Conservation (phyloP, 495 filamentous ascomycete species). For the Rhypophila decipiens region DNA sequence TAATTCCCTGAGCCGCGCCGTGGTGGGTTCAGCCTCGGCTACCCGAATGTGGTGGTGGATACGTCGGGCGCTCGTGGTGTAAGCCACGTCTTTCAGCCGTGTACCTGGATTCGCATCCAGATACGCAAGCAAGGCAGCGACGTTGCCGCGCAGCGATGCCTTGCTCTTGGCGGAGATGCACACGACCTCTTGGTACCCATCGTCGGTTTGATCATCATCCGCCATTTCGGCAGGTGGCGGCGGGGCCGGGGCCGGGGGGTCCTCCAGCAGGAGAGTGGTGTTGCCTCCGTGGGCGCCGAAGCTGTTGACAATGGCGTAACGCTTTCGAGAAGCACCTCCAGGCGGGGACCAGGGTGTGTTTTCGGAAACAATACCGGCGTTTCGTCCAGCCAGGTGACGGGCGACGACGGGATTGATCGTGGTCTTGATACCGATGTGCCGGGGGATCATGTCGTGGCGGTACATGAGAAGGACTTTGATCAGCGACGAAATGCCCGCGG, state of each 20-base stretch:
- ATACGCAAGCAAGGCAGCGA: constrained; percentile 34
- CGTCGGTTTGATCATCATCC: no score
- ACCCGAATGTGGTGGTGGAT: not conserved
- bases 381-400: constrained; percentile 59
- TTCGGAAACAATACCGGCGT: constrained; percentile 52
- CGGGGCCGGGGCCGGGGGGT: constrained; percentile 14
- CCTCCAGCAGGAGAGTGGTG: constrained; percentile 53
- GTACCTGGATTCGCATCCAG: constrained; percentile 20
- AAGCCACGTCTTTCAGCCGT: constrained; percentile 1
- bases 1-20: no score
- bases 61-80: not conserved
- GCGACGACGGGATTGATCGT: constrained; percentile 70
- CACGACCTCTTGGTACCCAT: constrained; percentile 39
- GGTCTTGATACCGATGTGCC: constrained; percentile 75
- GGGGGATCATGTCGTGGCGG: constrained; percentile 68
- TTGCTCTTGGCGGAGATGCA: constrained; percentile 48
- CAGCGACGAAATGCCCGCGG: constrained; percentile 68
- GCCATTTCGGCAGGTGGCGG: constrained; percentile 25
- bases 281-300: constrained; percentile 62
- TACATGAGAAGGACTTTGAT: constrained; percentile 82
- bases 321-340: constrained; percentile 30
- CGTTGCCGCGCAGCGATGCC: constrained; percentile 40
- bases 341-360: constrained; percentile 55
- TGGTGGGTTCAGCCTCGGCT: not conserved
- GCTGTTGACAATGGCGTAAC: constrained; percentile 55